Percentiles rank a stretch among this genome's conserved stretches.
phyloP scores from a whole-genome alignment of 441 rosid genomes.

The Lagerstroemia fauriei region DNA sequence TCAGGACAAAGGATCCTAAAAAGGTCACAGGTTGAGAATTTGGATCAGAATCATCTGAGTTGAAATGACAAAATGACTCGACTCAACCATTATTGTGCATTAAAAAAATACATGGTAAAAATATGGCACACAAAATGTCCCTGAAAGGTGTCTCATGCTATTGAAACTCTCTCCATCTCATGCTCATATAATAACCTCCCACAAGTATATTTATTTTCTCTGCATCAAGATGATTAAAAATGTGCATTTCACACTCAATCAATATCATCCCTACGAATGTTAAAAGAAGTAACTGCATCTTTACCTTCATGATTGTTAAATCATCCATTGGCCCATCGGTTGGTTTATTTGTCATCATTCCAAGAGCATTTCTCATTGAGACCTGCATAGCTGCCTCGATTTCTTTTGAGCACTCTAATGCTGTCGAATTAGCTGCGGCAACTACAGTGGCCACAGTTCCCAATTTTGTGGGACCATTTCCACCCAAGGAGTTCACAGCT shows the following conservation, averaged over 20 bases:
- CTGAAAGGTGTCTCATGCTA: background rate
- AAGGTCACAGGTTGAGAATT: background rate
- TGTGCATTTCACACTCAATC: background rate
- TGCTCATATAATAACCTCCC: background rate
- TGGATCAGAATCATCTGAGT: background rate
- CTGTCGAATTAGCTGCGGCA: slow-evolving; percentile 96
- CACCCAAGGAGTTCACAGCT: slow-evolving; percentile 89
- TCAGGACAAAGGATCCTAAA: background rate
- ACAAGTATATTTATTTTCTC: background rate
- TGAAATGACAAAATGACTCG: background rate
- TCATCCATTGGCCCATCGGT: slow-evolving; percentile 90
- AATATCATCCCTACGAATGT: background rate
- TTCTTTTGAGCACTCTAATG: slow-evolving; percentile 83
- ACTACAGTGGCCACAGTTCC: slow-evolving; percentile 94
- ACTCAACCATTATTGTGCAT: background rate
- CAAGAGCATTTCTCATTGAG: slow-evolving; percentile 82
- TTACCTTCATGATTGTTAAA: slow-evolving; percentile 85
- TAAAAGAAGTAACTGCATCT: slow-evolving; percentile 11
- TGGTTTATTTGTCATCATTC: slow-evolving; percentile 55
- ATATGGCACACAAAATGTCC: background rate
- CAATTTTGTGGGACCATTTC: slow-evolving; percentile 78
- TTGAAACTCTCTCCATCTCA: background rate
- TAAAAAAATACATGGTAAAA: background rate
- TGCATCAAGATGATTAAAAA: background rate
- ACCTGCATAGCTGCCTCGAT: slow-evolving; percentile 96